phyloP scores from a whole-genome alignment of 352 stramenopile species.

The Globisporangium heterothallicum region DNA sequence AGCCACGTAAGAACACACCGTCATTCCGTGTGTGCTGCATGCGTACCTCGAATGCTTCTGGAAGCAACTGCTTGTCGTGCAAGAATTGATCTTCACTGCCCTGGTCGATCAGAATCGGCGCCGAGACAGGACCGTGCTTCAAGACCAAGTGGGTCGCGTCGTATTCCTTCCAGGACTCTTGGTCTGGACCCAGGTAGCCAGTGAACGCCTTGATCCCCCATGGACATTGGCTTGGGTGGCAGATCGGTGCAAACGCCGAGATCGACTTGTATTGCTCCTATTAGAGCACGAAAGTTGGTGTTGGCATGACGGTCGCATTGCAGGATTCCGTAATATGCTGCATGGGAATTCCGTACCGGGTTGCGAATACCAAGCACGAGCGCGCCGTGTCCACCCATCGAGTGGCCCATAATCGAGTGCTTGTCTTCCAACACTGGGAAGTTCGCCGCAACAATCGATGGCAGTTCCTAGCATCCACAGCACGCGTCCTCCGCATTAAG shows the following conservation, averaged over 20 bases:
- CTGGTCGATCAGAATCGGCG: slow-evolving; percentile 88
- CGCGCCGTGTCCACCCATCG: slow-evolving; percentile 96
- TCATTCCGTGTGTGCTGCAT: neutral
- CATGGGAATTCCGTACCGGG: slow-evolving; percentile 45
- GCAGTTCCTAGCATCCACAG: slow-evolving; percentile 75
- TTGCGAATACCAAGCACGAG: slow-evolving; percentile 93
- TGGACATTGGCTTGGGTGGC: slow-evolving; percentile 93
- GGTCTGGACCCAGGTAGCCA: slow-evolving; percentile 92
- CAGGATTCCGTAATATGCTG: neutral
- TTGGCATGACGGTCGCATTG: too few species aligned
- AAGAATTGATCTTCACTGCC: slow-evolving; percentile 87
- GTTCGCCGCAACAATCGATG: slow-evolving; percentile 80
- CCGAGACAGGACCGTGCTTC: slow-evolving; percentile 47
- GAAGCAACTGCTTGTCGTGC: slow-evolving; percentile 86
- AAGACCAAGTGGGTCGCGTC: slow-evolving; percentile 91
- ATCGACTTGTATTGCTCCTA: slow-evolving; percentile 89
- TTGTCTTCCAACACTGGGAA: slow-evolving; percentile 83
- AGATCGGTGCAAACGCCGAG: slow-evolving; percentile 95
- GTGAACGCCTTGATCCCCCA: slow-evolving; percentile 98
- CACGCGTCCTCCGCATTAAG: neutral
- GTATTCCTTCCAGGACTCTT: slow-evolving; percentile 84
- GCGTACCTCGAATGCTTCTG: slow-evolving; percentile 78
- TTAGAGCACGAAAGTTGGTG: too few species aligned
- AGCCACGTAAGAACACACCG: neutral
- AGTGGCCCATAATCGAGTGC: slow-evolving; percentile 94